Base-by-base conservation (phyloP, 2,329 filamentous ascomycete genomes). In the Fusarium succisae region DNA sequence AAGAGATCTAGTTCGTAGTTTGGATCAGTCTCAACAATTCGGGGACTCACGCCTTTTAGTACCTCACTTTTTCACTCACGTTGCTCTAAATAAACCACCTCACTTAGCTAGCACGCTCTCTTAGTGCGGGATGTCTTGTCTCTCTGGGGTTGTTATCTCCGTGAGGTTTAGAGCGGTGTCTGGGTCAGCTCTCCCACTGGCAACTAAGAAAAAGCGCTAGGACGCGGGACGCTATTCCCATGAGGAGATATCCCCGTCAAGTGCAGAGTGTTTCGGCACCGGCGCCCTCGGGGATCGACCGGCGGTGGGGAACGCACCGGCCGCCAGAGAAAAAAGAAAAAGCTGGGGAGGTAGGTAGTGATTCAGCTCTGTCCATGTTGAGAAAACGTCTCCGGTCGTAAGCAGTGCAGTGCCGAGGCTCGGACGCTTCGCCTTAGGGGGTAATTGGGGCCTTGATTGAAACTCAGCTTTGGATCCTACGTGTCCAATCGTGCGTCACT, bases 171-270 rank as follows among this genome's bases (percentile, higher is more conserved):
- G 54, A 41, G 60, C 66, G 43, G 41, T 43, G 43, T 24, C 37
- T 51, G 45, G 54, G 51, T 55, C 51, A 41, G n/a, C 22, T 51
- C 5, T 59, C 24, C 17, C 30, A 37, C n/a, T 15, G 30, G 6
- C 30, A 53, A 4, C 45, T 22, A 30, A 47, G 30, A 63, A 64
- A 30, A 32, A 54, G 28, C 63, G 63, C 63, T 66, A 66, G 35
- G 60, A 32, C 20, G 15, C 63, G 65, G 70, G 65, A 63, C 73
- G 74, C 76, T 72, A 78, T 74, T 74, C 74, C 71, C 69, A 73
- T 78, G 66, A 26, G 76, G 76, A 73, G 28, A 78, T 63, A 78
- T 72, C 76, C 62, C 76, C 75, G 75, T 65, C n/a, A 51, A 38
- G 28, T 17, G 39, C 65, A 28, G 30, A 43, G 24, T 14, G 44